Base-by-base conservation (phyloP, 108 stramenopile species). In the Conticribra weissflogii region DNA sequence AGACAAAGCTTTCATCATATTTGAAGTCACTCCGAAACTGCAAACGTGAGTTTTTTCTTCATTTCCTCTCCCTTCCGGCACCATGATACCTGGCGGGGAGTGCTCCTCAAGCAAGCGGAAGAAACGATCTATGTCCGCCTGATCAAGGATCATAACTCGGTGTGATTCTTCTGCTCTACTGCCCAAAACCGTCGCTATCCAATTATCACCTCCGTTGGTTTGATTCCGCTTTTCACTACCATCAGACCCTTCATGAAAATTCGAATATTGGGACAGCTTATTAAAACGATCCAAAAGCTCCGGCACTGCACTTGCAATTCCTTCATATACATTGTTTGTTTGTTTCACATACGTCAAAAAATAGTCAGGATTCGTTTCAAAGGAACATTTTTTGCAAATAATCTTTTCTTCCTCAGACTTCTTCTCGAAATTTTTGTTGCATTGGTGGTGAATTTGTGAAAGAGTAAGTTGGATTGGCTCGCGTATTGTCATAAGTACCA, bases 381-480 rank as follows among this genome's bases (percentile, higher is more conserved):
- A 65, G 16, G 51, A 30, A 53, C 64, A 65, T 1, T 47, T 24
- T 24, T 21, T 24, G 50, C 64, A 65, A 21, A 65, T 65, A 16
- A 25, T 1, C 29, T 53, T 23, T 25, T 65, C 64, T n/a, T 29
- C n/a, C 28, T 24, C 7, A 4, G 24, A 29, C 50, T 65, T 65
- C 15, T 52, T 24, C 29, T 65, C 31, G 49, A 49, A 65, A 17
- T 53, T 53, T 50, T 53, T 51, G 30, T 65, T 65, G 50, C 64
- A 65, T 53, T 51, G 49, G n/a, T 65, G 64, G 53, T 65, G 48
- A 12, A 65, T 53, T 29, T 29, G 46, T 16, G 64, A 65, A 17
- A 65, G 30, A 16, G 64, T 65, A 9, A 23, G 23, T 29, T 65
- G 64, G 24, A 65, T 65, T 5, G 64, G 64, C 18, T 65, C 64